These are phyloP conservation scores for Phytophthora pisi DNA, from an alignment of 352 stramenopile species.

Conservation along the genomic window DNA sequence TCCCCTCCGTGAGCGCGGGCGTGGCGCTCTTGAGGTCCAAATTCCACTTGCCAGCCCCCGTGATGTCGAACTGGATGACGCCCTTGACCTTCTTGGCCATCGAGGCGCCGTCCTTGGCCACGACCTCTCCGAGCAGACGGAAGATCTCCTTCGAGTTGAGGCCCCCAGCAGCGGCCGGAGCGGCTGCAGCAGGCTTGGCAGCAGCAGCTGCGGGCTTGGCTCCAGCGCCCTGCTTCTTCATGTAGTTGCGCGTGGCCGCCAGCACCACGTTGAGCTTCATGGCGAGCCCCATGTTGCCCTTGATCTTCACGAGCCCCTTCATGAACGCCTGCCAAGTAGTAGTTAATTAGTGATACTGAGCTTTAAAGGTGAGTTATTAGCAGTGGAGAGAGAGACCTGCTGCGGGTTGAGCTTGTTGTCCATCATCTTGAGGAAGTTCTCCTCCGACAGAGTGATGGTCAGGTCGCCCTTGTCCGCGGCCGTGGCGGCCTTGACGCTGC, in stretches of 20 bases:
- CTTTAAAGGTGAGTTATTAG: no score
- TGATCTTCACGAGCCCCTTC: conserved; percentile 95
- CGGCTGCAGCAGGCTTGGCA: conserved; percentile 13
- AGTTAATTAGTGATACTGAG: not conserved
- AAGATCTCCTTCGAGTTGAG: conserved; percentile 80
- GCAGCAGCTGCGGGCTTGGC: conserved; percentile 29
- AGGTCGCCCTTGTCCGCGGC: conserved; percentile 72
- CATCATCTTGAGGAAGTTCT: conserved; percentile 81
- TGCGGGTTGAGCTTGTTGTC: conserved; percentile 92
- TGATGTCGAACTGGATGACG: conserved; percentile 82
- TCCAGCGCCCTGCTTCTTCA: conserved; percentile 63
- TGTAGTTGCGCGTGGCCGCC: conserved; percentile 78
- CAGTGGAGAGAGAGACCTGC: conserved; percentile 32
- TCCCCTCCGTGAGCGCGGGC: conserved; percentile 57
- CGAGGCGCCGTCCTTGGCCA: conserved; percentile 56
- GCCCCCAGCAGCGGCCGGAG: conserved; percentile 19
- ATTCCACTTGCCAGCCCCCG: conserved; percentile 75
- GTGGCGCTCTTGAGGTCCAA: conserved; percentile 76
- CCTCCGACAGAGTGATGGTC: conserved; percentile 76
- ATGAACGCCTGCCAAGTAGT: conserved; percentile 81
- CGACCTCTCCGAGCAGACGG: conserved; percentile 60
- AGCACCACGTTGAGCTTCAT: conserved; percentile 95
- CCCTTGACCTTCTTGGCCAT: conserved; percentile 85
- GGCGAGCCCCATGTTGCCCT: conserved; percentile 94
- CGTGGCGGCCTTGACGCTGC: conserved; percentile 55